These are phyloP conservation scores for Trichocladium uniseriatum DNA, from an alignment of 495 filamentous ascomycete genomes.

Conservation along the genomic window DNA sequence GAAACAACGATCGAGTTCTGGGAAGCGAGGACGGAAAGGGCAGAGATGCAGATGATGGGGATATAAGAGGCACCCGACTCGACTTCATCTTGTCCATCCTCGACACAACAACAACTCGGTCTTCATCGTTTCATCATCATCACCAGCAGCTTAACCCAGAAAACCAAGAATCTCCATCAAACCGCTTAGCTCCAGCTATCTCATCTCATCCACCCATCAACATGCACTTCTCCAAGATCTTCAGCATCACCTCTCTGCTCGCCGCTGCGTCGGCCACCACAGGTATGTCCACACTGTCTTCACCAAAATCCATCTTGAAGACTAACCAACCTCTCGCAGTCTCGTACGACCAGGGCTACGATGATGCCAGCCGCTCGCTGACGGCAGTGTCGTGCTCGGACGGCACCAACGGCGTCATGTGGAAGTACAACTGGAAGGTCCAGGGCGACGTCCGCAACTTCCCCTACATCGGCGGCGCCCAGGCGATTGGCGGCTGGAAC, in stretches of 20 bases:
- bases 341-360: conserved; percentile 52
- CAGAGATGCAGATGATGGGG: too few relatives aligned
- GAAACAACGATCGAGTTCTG: not conserved
- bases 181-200: not conserved
- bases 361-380: conserved; percentile 38
- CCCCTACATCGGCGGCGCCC: conserved; percentile 54
- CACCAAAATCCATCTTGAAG: too few relatives aligned
- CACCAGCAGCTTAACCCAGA: conserved; percentile 1
- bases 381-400: conserved; percentile 46
- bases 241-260: conserved; percentile 30
- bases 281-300: conserved; percentile 16
- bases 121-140: not conserved
- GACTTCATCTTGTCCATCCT: not conserved
- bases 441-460: conserved; percentile 44
- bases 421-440: conserved; percentile 38
- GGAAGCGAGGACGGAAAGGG: not conserved
- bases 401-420: conserved; percentile 49
- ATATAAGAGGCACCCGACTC: not conserved
- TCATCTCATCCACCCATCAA: conserved; percentile 15
- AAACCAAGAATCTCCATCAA: not conserved
- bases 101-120: not conserved
- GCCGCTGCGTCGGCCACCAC: conserved; percentile 29
- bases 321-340: conserved; percentile 21
- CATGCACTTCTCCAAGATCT: conserved; percentile 44
- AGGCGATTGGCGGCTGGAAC: conserved; percentile 52